A percentile compares a stretch with the other conserved stretches of the same genome.
These are phyloP conservation scores for Hymenoscyphus occultus DNA, from an alignment of 2,329 filamentous ascomycete species.

Conservation along the genomic window DNA sequence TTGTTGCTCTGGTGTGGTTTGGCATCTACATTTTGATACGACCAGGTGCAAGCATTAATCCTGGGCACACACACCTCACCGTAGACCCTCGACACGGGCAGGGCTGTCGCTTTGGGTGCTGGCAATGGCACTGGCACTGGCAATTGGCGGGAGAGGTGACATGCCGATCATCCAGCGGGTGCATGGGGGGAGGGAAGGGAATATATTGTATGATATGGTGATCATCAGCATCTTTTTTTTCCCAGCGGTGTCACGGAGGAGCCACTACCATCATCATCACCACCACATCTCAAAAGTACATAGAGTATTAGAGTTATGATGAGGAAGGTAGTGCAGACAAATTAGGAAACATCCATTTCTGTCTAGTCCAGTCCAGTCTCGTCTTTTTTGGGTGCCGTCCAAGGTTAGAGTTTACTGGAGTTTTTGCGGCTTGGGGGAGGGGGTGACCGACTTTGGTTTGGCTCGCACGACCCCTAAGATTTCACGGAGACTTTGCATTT, in stretches of 20 bases:
- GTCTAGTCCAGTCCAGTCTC: too few relatives aligned
- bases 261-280: background rate
- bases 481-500: background rate
- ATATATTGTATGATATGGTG: background rate
- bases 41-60: background rate
- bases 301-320: too few relatives aligned
- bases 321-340: too few relatives aligned
- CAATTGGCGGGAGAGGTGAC: conserved; percentile 4
- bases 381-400: background rate
- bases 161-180: conserved; percentile 9
- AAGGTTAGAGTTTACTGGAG: background rate
- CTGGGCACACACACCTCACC: background rate
- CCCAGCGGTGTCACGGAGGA: background rate
- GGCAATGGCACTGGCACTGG: background rate
- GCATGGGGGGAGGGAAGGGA: background rate
- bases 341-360: too few relatives aligned
- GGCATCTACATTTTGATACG: background rate
- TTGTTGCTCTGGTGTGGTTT: background rate
- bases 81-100: too few relatives aligned
- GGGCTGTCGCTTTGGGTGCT: too few relatives aligned
- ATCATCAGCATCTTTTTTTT: background rate
- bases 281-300: too few relatives aligned
- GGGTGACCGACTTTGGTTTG: too few relatives aligned
- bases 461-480: too few relatives aligned
- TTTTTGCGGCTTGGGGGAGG: background rate